phyloP scores from a whole-genome alignment of 2,329 filamentous ascomycete species.

The Leptographium lundbergii region DNA sequence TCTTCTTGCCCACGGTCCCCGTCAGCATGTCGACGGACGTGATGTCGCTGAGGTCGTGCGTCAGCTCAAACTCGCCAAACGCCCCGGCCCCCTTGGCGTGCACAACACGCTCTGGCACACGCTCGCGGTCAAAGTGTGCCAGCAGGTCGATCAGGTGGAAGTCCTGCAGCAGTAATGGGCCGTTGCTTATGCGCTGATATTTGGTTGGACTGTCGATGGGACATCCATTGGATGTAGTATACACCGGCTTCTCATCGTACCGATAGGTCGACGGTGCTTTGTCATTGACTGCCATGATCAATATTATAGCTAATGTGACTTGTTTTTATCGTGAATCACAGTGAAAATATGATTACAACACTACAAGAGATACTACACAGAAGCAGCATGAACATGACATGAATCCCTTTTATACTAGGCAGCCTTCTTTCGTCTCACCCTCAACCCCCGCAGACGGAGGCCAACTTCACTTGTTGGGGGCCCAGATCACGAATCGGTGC shows the following conservation, averaged over 20 bases:
- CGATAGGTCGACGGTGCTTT: constrained; percentile 32
- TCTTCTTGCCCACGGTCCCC: constrained; percentile 23
- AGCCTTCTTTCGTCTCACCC: neutral
- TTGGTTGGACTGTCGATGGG: constrained; percentile 36
- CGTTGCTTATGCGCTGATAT: constrained; percentile 19
- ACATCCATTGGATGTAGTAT: constrained; percentile 47
- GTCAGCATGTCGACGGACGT: constrained; percentile 9
- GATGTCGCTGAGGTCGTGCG: constrained; percentile 12
- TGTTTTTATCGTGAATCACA: neutral
- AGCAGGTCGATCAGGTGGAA: constrained; percentile 53
- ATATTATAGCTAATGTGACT: neutral
- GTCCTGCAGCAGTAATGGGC: constrained; percentile 50
- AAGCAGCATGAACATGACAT: neutral
- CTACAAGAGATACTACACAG: neutral
- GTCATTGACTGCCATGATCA: constrained; percentile 29
- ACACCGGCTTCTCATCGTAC: constrained; percentile 45
- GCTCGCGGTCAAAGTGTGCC: constrained; percentile 34
- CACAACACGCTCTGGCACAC: constrained; percentile 16
- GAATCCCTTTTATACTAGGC: neutral
- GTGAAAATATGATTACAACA: neutral
- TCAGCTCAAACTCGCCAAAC: constrained; percentile 15
- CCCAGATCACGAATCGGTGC: neutral
- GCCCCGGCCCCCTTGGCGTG: constrained; percentile 17
- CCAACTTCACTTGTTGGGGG: neutral
- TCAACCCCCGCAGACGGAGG: neutral